A percentile compares a stretch with the other conserved stretches of the same genome.
These are phyloP conservation scores for Lachancea quebecensis DNA, from an alignment of 805 yeast species.

Conservation along the genomic window DNA sequence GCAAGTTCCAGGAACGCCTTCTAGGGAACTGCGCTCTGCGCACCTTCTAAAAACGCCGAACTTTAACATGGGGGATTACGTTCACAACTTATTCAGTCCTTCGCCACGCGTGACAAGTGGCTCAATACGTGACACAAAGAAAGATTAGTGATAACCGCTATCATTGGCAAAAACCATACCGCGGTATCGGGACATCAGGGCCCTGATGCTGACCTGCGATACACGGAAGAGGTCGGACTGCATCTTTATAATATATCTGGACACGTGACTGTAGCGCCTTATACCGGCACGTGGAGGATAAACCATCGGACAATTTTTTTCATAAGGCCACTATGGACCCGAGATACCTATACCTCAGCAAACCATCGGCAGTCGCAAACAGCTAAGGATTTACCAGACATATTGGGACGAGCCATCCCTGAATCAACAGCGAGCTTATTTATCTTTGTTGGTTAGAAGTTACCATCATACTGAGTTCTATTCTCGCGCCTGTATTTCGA, in stretches of 20 bases:
- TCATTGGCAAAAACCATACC: too few relatives aligned
- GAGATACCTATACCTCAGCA: background rate
- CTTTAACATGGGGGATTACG: conserved; percentile 33
- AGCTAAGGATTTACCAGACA: too few relatives aligned
- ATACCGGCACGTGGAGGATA: background rate
- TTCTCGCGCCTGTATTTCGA: background rate
- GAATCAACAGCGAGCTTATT: too few relatives aligned
- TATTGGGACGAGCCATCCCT: too few relatives aligned
- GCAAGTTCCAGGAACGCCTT: conserved; percentile 25
- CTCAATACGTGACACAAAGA: conserved; percentile 5
- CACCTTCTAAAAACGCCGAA: conserved; percentile 27
- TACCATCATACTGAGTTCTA: too few relatives aligned
- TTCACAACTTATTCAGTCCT: conserved; percentile 32
- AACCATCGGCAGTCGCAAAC: too few relatives aligned
- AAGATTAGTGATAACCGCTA: background rate
- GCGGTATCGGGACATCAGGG: too few relatives aligned
- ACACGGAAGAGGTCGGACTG: too few relatives aligned
- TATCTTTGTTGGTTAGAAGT: too few relatives aligned
- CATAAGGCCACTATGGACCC: background rate
- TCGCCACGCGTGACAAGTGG: conserved; percentile 25
- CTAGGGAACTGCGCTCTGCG: conserved; percentile 19
- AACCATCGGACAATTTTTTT: background rate
- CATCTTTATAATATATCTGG: background rate
- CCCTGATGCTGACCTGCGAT: too few relatives aligned
- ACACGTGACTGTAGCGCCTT: background rate